Evolutionary conservation across 2,329 filamentous ascomycete genomes (phyloP), one percentile per base, ranked within the genome.

Genomic region (Calonectria hawksworthii): DNA sequence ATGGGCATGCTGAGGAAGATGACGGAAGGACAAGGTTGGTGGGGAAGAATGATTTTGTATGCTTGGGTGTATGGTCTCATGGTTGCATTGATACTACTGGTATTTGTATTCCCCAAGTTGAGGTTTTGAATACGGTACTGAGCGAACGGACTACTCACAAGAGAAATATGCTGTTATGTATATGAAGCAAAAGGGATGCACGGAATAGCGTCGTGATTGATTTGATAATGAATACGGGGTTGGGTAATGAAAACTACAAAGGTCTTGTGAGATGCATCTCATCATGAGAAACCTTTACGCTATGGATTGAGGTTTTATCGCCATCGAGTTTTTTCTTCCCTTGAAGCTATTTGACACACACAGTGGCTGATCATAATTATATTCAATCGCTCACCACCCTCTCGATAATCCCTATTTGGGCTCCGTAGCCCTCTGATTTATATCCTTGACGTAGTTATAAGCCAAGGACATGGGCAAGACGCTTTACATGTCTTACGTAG

Each of bases 21-120:
- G 92, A 95, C 94, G 21, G 96, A 98, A 86, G 96, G 96, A 4
- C 93, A 94, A 83, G 96, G 96, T 0, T 98, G 94, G 94, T 95
- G 91, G 92, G 96, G 94, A 8, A 88, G 96, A 68, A 91, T 98
- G 88, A 89, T 96, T 86, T 88, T 98, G 75, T 98, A 97, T 87
- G 93, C 89, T 50, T 94, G 95, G 90, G 96, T 98, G 64, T 94
- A 93, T 80, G 95, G 92, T 36, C 84, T 98, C 76, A 96, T 95
- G 93, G 80, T 98, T n/a, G 86, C 92, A 32, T 90, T 95, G 23
- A 87, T 98, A 44, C 80, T 98, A 83, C 85, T 98, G 77, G 96
- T 98, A 16, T 96, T 96, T 87, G 90, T 96, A 66, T 87, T 95
- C 83, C 96, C 96, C 0, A 99, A 98, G 88, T 85, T 98, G 83